These are phyloP conservation scores for Sisymbrium irio DNA, from an alignment of 345 rosid genomes.

Conservation along the genomic window DNA sequence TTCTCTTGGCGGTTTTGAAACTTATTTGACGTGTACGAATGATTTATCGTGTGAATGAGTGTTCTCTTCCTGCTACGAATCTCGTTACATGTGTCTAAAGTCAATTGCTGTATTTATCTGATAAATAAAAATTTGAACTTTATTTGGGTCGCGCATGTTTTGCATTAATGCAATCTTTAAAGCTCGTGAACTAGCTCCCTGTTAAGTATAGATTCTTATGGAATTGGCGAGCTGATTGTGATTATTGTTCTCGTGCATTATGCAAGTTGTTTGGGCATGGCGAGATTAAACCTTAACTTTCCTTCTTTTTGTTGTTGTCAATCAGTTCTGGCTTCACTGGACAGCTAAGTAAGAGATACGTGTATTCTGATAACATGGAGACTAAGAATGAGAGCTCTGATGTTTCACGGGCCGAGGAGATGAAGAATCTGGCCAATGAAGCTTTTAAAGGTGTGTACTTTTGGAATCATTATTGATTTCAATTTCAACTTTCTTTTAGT, in stretches of 20 bases:
- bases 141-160: not conserved
- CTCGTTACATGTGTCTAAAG: conserved; percentile 11
- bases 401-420: conserved; percentile 42
- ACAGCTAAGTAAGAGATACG: conserved; percentile 6
- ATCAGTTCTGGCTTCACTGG: conserved; percentile 26
- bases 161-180: not conserved
- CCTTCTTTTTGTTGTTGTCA: not conserved
- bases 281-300: not conserved
- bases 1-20: not conserved
- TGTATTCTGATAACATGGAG: conserved; percentile 25
- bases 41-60: not conserved
- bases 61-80: not conserved
- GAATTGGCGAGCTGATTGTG: conserved; percentile 2
- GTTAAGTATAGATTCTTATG: not conserved
- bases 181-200: conserved; percentile 5
- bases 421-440: conserved; percentile 46
- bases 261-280: not conserved
- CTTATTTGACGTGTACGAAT: not conserved
- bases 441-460: conserved; percentile 45
- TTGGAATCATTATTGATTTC: not conserved
- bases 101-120: not conserved
- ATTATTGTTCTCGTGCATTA: not conserved
- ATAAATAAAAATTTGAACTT: not conserved
- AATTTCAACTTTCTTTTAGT: not conserved
- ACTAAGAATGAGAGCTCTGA: conserved; percentile 37